Conservation (phyloP, 108 stramenopile species). For the Pelagomonas calceolata region DNA sequence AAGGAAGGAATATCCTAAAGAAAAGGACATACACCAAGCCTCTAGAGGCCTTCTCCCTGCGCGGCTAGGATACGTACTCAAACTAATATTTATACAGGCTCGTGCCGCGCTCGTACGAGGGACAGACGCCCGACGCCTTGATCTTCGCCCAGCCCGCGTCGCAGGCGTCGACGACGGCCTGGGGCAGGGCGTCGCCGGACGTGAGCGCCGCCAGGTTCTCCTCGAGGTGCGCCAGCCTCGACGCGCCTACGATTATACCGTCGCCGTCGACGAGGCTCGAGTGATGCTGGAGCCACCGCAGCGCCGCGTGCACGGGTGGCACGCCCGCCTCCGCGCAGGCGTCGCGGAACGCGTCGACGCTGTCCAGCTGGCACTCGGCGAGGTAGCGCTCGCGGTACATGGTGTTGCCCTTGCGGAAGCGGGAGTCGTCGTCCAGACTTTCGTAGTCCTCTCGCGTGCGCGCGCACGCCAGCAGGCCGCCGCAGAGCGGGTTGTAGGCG, state of each 20-base stretch:
- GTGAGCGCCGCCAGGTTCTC: constrained; percentile 3
- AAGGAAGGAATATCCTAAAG: no score
- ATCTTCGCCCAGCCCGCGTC: constrained; percentile 3
- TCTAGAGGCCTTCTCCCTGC: no score
- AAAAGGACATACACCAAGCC: no score
- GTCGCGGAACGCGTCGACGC: neutral
- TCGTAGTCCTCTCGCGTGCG: neutral
- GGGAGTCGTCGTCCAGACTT: neutral
- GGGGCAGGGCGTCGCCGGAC: constrained; percentile 4
- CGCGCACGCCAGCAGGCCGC: constrained; percentile 16
- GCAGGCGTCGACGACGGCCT: constrained; percentile 1
- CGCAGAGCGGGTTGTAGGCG: constrained; percentile 40
- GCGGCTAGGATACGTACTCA: no score
- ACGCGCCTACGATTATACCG: constrained; percentile 14
- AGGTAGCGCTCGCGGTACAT: constrained; percentile 15
- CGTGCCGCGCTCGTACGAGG: neutral
- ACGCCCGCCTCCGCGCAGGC: neutral
- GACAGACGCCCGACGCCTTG: neutral
- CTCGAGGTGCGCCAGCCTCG: constrained; percentile 3
- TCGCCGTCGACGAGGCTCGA: constrained; percentile 13
- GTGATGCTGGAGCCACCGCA: constrained; percentile 32
- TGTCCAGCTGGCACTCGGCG: constrained; percentile 4
- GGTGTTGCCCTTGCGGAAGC: constrained; percentile 3
- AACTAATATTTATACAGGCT: neutral
- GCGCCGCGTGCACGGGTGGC: constrained; percentile 5